Evolutionary conservation across 805 yeast genomes (phyloP).

Genomic region (Yarrowia sp.): DNA sequence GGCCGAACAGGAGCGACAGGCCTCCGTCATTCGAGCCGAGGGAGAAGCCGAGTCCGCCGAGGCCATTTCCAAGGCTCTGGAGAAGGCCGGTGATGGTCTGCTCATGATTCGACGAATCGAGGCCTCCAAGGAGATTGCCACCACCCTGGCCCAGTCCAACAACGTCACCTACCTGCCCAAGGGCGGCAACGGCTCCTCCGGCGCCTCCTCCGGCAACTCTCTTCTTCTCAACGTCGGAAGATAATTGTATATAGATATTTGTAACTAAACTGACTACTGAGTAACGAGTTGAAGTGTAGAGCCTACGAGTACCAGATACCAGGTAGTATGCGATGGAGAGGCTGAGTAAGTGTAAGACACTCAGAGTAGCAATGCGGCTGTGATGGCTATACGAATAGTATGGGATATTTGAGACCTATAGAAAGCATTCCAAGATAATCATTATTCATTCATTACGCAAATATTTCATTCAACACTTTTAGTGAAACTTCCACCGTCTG

Average conservation of each 20-base stretch:
- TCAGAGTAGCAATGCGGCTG: no score
- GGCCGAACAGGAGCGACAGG: conserved; percentile 97
- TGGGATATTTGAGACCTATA: no score
- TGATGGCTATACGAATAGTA: no score
- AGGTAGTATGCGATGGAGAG: no score
- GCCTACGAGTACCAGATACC: no score
- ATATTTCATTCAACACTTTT: no score
- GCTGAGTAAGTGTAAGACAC: no score
- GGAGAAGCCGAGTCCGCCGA: conserved; percentile 99
- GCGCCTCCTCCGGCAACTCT: conserved; percentile 47
- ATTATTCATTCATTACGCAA: no score
- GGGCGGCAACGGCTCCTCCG: conserved; percentile 52
- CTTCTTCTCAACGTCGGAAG: conserved; percentile 51
- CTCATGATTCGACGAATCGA: conserved; percentile 93
- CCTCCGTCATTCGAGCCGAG: conserved; percentile 94
- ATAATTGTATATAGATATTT: conserved; percentile 41
- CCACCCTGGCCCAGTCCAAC: conserved; percentile 79
- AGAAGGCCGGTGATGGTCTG: conserved; percentile 95
- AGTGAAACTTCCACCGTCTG: no score
- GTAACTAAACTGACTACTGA: conserved; percentile 26
- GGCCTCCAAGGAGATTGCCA: conserved; percentile 95
- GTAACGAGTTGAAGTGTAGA: background rate
- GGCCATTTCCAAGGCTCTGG: conserved; percentile 86
- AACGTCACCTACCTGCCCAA: conserved; percentile 90
- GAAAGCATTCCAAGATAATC: no score